phyloP scores from a whole-genome alignment of 192 early-diverging fungal species.

The Cladochytrium replicatum region DNA sequence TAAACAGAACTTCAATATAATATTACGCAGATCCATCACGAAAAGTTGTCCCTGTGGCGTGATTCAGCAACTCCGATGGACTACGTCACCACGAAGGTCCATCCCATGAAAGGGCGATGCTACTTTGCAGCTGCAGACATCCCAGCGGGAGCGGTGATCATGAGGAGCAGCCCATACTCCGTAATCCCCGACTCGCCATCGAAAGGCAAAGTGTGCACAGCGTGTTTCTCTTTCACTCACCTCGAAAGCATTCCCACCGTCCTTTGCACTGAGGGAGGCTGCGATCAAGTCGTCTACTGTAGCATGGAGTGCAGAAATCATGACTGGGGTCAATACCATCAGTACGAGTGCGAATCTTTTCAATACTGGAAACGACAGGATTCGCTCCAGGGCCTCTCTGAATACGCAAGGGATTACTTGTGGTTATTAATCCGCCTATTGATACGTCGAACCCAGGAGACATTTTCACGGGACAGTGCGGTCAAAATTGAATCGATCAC shows the following conservation, averaged over 20 bases:
- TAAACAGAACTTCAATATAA: neutral
- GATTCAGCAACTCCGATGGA: neutral
- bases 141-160: slow-evolving; percentile 9
- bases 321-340: slow-evolving; percentile 20
- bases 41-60: neutral
- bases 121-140: slow-evolving; percentile 6
- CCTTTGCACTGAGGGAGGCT: slow-evolving; percentile 5
- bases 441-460: slow-evolving; percentile 9
- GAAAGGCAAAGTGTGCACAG: slow-evolving; percentile 16
- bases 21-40: neutral
- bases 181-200: slow-evolving; percentile 18
- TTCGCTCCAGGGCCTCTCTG: neutral
- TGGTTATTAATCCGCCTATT: slow-evolving; percentile 23
- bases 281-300: slow-evolving; percentile 20
- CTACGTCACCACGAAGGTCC: neutral
- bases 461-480: too few species aligned
- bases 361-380: slow-evolving; percentile 7
- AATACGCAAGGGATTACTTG: slow-evolving; percentile 19
- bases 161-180: slow-evolving; percentile 18
- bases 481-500: neutral
- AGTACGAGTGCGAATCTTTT: slow-evolving; percentile 13
- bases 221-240: slow-evolving; percentile 10
- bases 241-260: neutral
- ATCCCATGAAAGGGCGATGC: slow-evolving; percentile 26
- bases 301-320: slow-evolving; percentile 4